Evolutionary conservation across 2,329 filamentous ascomycete genomes (phyloP).

Genomic region (Scedosporium minutisporum): DNA sequence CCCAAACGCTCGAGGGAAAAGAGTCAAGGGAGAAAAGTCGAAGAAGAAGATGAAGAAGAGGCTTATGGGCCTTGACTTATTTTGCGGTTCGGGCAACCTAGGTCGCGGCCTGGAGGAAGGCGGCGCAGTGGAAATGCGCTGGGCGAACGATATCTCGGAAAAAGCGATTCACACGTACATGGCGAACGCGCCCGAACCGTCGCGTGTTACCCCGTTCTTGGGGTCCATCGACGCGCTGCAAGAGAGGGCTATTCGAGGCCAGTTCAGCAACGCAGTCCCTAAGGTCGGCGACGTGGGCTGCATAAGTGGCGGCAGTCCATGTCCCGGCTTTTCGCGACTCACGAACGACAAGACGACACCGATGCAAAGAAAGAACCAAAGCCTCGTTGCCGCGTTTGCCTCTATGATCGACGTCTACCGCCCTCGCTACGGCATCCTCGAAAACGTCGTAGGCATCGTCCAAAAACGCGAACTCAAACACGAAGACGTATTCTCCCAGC

Average conservation of each 20-base stretch:
- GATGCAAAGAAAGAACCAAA: slow-evolving; percentile 58
- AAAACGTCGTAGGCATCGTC: slow-evolving; percentile 66
- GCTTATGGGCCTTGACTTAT: slow-evolving; percentile 59
- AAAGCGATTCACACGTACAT: slow-evolving; percentile 63
- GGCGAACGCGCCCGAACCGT: slow-evolving; percentile 44
- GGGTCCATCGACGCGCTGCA: slow-evolving; percentile 67
- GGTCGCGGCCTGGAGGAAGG: slow-evolving; percentile 68
- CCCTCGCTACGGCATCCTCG: slow-evolving; percentile 64
- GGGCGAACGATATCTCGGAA: slow-evolving; percentile 57
- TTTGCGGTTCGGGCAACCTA: slow-evolving; percentile 70
- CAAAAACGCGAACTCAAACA: slow-evolving; percentile 23
- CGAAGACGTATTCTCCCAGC: slow-evolving; percentile 61
- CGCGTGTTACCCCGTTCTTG: slow-evolving; percentile 44
- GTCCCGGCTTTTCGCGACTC: slow-evolving; percentile 61
- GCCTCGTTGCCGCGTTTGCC: slow-evolving; percentile 66
- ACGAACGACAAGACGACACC: slow-evolving; percentile 48
- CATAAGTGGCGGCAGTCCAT: slow-evolving; percentile 65
- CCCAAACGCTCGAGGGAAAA: too few relatives aligned
- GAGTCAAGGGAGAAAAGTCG: background rate
- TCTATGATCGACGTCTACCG: slow-evolving; percentile 66
- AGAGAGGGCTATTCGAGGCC: slow-evolving; percentile 40
- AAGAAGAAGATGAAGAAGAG: slow-evolving; percentile 15
- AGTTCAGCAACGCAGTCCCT: slow-evolving; percentile 38
- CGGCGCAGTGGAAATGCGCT: slow-evolving; percentile 53
- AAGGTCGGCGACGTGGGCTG: slow-evolving; percentile 55